Evolutionary conservation across 2,329 filamentous ascomycete genomes (phyloP).

Genomic region (Coniochaeta prunicola): DNA sequence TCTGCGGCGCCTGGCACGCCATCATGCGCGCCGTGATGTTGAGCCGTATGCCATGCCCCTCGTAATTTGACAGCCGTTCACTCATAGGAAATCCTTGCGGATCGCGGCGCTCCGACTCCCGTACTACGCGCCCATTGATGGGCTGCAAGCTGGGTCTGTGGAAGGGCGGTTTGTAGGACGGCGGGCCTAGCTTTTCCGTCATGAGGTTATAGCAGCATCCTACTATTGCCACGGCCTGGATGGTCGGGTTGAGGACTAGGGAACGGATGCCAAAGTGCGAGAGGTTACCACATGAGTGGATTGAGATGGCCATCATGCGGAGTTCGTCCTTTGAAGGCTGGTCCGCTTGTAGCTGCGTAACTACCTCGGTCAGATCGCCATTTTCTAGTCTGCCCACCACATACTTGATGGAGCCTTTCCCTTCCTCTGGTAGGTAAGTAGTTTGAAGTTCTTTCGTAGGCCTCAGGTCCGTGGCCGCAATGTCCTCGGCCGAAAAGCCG

Average conservation of each 20-base stretch:
- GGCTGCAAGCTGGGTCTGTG: conserved; percentile 63
- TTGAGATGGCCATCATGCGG: conserved; percentile 78
- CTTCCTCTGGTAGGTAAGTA: conserved; percentile 49
- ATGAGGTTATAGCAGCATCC: conserved; percentile 98
- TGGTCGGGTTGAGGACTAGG: conserved; percentile 72
- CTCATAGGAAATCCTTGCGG: conserved; percentile 95
- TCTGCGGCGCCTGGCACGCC: conserved; percentile 90
- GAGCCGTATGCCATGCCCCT: conserved; percentile 61
- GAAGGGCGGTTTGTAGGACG: conserved; percentile 76
- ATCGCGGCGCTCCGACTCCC: conserved; percentile 67
- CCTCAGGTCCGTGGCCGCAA: conserved; percentile 38
- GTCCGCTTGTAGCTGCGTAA: conserved; percentile 45
- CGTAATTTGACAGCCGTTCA: conserved; percentile 53
- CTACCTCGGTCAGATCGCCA: conserved; percentile 62
- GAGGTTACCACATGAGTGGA: conserved; percentile 97
- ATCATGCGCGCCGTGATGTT: conserved; percentile 98
- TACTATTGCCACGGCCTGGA: conserved; percentile 88
- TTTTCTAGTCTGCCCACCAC: conserved; percentile 67
- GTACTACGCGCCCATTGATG: conserved; percentile 59
- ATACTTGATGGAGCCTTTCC: conserved; percentile 68
- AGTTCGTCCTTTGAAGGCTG: conserved; percentile 31
- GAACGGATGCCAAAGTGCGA: conserved; percentile 89
- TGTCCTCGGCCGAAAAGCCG: conserved; percentile 16
- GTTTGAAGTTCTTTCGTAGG: conserved; percentile 41
- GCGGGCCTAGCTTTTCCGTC: conserved; percentile 80